A percentile compares a stretch with the other conserved stretches of the same genome.
phyloP scores from a whole-genome alignment of 2,329 filamentous ascomycete genomes.

The Botrytis pseudocinerea region DNA sequence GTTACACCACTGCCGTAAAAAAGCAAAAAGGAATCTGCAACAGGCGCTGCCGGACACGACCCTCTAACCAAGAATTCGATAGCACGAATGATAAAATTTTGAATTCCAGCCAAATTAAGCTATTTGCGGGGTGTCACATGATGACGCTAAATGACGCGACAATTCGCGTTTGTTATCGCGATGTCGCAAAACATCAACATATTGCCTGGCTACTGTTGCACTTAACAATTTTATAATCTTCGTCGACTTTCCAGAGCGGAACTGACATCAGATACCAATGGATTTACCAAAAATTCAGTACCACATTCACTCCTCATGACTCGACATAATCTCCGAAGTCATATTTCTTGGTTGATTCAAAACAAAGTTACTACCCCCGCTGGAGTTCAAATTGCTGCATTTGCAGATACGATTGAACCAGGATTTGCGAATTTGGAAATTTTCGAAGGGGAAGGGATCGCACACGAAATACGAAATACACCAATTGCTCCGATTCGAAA shows the following conservation, averaged over 20 bases:
- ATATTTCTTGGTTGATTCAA: constrained; percentile 41
- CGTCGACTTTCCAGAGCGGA: neutral
- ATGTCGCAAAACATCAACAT: neutral
- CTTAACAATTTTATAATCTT: neutral
- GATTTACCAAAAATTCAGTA: constrained; percentile 28
- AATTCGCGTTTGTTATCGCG: constrained; percentile 8
- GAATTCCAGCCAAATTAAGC: neutral
- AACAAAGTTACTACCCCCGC: constrained; percentile 35
- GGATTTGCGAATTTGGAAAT: constrained; percentile 18
- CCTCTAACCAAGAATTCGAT: neutral
- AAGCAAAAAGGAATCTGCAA: neutral
- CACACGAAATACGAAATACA: constrained; percentile 20
- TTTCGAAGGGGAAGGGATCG: constrained; percentile 26
- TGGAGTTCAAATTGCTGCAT: constrained; percentile 24
- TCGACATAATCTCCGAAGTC: constrained; percentile 41
- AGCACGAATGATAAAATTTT: neutral
- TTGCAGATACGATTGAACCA: constrained; percentile 20
- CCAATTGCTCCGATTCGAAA: constrained; percentile 25
- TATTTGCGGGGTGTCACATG: constrained; percentile 12
- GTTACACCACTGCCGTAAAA: neutral
- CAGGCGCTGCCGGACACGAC: neutral
- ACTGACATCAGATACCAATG: constrained; percentile 31
- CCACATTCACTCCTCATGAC: constrained; percentile 39
- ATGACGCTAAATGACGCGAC: constrained; percentile 12
- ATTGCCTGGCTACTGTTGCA: neutral